phyloP scores from a whole-genome alignment of 208 protist genomes.

The Trypanosoma scelopori region DNA sequence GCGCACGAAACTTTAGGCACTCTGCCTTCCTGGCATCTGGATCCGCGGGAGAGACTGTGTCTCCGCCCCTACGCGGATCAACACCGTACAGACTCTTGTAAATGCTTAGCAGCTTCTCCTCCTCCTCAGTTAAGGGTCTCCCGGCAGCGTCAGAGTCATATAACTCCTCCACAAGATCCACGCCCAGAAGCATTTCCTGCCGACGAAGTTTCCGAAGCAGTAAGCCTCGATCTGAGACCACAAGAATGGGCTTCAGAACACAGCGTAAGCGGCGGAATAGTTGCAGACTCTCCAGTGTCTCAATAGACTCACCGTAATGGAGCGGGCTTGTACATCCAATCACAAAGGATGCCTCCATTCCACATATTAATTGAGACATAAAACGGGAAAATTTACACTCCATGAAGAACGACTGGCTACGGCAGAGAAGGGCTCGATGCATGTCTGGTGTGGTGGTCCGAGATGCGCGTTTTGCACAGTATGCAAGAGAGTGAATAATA shows the following conservation, averaged over 20 bases:
- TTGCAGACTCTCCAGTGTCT: conserved; percentile 87
- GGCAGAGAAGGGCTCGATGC: conserved; percentile 69
- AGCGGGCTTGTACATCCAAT: conserved; percentile 78
- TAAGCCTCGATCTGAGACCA: conserved; percentile 72
- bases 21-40: conserved; percentile 1
- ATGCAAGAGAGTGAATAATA: conserved; percentile 84
- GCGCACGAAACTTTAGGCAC: conserved; percentile 16
- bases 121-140: conserved; percentile 81
- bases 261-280: conserved; percentile 69
- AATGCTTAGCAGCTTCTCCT: conserved; percentile 74
- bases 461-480: conserved; percentile 47
- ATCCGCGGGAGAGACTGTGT: neutral
- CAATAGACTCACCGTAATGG: conserved; percentile 71
- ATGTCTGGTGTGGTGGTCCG: conserved; percentile 42
- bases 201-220: conserved; percentile 61
- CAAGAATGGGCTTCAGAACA: conserved; percentile 56
- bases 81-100: conserved; percentile 43
- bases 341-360: conserved; percentile 85
- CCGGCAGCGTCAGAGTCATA: conserved; percentile 48
- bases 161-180: conserved; percentile 50
- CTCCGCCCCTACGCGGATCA: conserved; percentile 17
- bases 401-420: conserved; percentile 90
- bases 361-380: conserved; percentile 86
- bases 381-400: conserved; percentile 89
- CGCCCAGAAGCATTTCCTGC: conserved; percentile 59